phyloP scores from a whole-genome alignment of 257 asterid species.

The Cruciata laevipes region DNA sequence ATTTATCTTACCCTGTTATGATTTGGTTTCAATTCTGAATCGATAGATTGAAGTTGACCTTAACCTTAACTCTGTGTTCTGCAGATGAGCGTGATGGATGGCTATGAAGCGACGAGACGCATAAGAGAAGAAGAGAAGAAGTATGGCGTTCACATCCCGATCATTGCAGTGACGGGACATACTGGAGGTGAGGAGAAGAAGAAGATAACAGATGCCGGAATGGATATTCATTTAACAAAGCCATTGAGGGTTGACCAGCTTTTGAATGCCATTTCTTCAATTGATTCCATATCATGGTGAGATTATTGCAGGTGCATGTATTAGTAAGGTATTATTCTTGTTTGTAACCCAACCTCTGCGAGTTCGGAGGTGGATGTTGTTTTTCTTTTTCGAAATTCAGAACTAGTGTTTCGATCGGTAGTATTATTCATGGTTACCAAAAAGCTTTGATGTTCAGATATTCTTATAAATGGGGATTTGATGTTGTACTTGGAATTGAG shows the following conservation, averaged over 20 bases:
- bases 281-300: neutral
- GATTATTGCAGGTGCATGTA: too few species aligned
- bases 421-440: too few species aligned
- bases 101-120: conserved; percentile 52
- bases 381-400: too few species aligned
- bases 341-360: neutral
- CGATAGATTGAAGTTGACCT: neutral
- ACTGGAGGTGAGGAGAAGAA: conserved; percentile 32
- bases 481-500: too few species aligned
- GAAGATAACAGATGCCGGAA: conserved; percentile 53
- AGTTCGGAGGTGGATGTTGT: too few species aligned
- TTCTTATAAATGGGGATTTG: too few species aligned
- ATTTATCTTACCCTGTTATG: too few species aligned
- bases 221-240: conserved; percentile 51
- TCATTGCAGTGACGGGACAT: conserved; percentile 72
- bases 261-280: conserved; percentile 19
- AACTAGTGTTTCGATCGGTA: too few species aligned
- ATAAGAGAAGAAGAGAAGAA: conserved; percentile 51
- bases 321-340: too few species aligned
- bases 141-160: conserved; percentile 39
- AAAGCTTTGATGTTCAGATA: too few species aligned
- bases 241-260: conserved; percentile 36
- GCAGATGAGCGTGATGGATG: conserved; percentile 78
- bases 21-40: too few species aligned
- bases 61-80: neutral